These are phyloP conservation scores for Smittium mucronatum DNA, from an alignment of 371 early-diverging fungal genomes.

Conservation along the genomic window DNA sequence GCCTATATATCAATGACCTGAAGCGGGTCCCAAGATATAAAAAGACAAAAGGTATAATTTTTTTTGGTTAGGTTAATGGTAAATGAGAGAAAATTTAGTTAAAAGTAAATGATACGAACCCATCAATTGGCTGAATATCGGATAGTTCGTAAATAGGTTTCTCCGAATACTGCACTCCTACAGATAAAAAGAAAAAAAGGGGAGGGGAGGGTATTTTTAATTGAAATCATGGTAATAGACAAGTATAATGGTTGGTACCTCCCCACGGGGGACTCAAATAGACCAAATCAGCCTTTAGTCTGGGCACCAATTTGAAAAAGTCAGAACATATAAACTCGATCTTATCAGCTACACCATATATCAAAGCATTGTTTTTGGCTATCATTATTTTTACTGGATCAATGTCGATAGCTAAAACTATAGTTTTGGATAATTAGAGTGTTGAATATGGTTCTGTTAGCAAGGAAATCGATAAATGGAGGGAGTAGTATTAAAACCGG, in stretches of 20 bases:
- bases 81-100: neutral
- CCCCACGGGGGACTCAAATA: constrained; percentile 96
- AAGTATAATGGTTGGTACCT: constrained; percentile 30
- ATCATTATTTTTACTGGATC: constrained; percentile 65
- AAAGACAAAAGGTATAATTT: constrained; percentile 14
- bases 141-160: constrained; percentile 3
- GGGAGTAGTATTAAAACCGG: too few relatives aligned
- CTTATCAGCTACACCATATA: constrained; percentile 83
- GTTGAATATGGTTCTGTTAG: neutral
- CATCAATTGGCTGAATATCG: neutral
- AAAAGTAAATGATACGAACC: neutral
- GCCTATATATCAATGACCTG: constrained; percentile 39
- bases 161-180: constrained; percentile 3
- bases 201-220: neutral
- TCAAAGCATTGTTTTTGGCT: constrained; percentile 69
- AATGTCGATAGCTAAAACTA: constrained; percentile 87
- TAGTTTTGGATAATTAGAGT: neutral
- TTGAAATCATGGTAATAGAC: neutral
- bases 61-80: neutral
- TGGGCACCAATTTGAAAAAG: constrained; percentile 54
- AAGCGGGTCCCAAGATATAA: constrained; percentile 19
- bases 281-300: constrained; percentile 65
- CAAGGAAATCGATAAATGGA: too few relatives aligned
- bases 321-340: constrained; percentile 85
- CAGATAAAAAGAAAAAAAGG: neutral